phyloP scores from a whole-genome alignment of 768 basidiomycete genomes.

The Pleurotus cornucopiae region DNA sequence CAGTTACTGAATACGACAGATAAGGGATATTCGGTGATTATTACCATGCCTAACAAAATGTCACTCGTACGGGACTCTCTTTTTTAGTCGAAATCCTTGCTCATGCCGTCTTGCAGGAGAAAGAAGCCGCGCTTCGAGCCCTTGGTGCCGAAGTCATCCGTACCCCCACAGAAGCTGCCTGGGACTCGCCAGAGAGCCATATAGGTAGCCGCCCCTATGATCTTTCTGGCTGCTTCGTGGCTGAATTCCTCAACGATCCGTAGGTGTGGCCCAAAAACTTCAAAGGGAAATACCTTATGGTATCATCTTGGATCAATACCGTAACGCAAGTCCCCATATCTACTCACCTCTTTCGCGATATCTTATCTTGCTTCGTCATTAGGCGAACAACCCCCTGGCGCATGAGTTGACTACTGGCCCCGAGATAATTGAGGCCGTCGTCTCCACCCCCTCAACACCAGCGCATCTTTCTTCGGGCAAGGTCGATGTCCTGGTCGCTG shows the following conservation, averaged over 20 bases:
- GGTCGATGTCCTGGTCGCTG: conserved; percentile 78
- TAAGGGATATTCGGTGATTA: conserved; percentile 89
- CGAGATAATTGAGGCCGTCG: conserved; percentile 83
- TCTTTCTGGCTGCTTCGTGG: conserved; percentile 49
- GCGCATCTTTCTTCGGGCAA: conserved; percentile 61
- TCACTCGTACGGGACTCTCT: conserved; percentile 47
- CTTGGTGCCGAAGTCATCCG: conserved; percentile 94
- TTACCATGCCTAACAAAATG: conserved; percentile 95
- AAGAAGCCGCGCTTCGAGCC: conserved; percentile 87
- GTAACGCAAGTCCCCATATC: conserved; percentile 47
- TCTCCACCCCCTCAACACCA: conserved; percentile 57
- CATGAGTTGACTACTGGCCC: conserved; percentile 89
- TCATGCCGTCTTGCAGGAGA: conserved; percentile 51
- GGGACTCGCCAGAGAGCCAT: conserved; percentile 86
- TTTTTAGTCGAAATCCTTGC: background rate
- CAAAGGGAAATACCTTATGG: conserved; percentile 76
- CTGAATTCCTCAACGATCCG: conserved; percentile 83
- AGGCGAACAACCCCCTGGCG: conserved; percentile 84
- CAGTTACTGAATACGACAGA: conserved; percentile 70
- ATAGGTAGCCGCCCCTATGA: conserved; percentile 65
- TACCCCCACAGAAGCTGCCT: conserved; percentile 86
- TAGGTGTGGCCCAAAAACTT: conserved; percentile 80
- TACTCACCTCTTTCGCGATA: background rate
- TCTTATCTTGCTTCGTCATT: background rate
- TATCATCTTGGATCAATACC: conserved; percentile 92